Evolutionary conservation across 495 filamentous ascomycete genomes (phyloP).

Genomic region (Aspergillus bertholletiae): DNA sequence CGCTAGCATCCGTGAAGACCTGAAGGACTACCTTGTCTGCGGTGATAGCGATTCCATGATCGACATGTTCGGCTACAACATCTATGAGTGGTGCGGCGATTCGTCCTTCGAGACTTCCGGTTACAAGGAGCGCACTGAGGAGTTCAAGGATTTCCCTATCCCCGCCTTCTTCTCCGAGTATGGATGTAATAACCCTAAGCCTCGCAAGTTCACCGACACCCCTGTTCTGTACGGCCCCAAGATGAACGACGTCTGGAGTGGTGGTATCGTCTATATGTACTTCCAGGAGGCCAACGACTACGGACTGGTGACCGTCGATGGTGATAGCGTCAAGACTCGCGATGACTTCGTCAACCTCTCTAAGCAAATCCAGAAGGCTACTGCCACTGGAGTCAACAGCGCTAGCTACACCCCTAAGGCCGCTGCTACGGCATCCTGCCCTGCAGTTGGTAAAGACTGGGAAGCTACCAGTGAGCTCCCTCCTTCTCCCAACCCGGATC

Average conservation of each 20-base stretch:
- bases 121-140: conserved; percentile 73
- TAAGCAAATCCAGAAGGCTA: conserved; percentile 62
- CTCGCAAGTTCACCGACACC: conserved; percentile 83
- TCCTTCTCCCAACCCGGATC: conserved; percentile 69
- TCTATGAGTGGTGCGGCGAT: conserved; percentile 97
- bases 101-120: conserved; percentile 70
- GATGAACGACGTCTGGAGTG: conserved; percentile 86
- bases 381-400: conserved; percentile 61
- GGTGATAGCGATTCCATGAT: conserved; percentile 64
- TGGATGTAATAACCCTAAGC: conserved; percentile 79
- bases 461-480: conserved; percentile 69
- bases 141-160: conserved; percentile 84
- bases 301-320: conserved; percentile 70
- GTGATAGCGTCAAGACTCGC: conserved; percentile 52
- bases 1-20: conserved; percentile 65
- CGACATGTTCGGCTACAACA: conserved; percentile 99
- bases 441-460: conserved; percentile 64
- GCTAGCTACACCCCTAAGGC: conserved; percentile 63
- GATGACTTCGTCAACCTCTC: conserved; percentile 75
- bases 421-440: conserved; percentile 71
- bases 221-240: conserved; percentile 70
- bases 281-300: conserved; percentile 89
- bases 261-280: conserved; percentile 98
- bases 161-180: conserved; percentile 99
- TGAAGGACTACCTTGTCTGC: conserved; percentile 93